These are phyloP conservation scores for Haplosporangium sp. DNA, from an alignment of 371 early-diverging fungal species.

Conservation along the genomic window DNA sequence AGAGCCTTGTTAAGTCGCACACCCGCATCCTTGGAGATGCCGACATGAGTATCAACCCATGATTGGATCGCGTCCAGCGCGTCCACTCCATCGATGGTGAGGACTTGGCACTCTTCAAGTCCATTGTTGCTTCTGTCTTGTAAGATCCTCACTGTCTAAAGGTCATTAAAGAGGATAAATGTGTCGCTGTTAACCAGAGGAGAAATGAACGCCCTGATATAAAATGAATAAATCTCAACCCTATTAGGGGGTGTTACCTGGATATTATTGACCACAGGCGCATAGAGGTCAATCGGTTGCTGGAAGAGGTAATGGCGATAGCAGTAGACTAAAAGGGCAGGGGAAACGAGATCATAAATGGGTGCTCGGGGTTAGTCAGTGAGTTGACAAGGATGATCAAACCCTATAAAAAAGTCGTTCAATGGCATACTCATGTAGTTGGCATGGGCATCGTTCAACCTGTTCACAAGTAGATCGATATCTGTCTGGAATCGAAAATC, in stretches of 20 bases:
- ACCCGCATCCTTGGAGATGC: conserved; percentile 43
- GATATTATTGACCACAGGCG: conserved; percentile 30
- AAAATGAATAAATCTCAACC: not conserved
- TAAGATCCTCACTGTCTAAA: conserved; percentile 32
- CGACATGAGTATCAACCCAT: conserved; percentile 25
- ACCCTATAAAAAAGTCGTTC: not conserved
- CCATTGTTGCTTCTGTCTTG: conserved; percentile 2
- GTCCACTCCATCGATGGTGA: conserved; percentile 29
- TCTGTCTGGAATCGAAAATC: conserved; percentile 38
- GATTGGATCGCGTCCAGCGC: conserved; percentile 34
- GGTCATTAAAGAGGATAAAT: not conserved
- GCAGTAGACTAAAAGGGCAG: conserved; percentile 20
- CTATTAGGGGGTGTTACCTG: conserved; percentile 17
- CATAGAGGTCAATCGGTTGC: conserved; percentile 45
- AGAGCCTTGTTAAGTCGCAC: conserved; percentile 50
- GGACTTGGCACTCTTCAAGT: conserved; percentile 29
- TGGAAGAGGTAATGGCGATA: conserved; percentile 37
- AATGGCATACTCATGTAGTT: conserved; percentile 37
- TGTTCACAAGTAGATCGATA: conserved; percentile 27
- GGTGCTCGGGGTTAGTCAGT: not conserved
- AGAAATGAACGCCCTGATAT: not conserved
- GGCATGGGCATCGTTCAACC: conserved; percentile 46
- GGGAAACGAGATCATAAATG: not conserved
- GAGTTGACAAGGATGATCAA: not conserved
- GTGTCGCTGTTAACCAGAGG: too few species aligned